Base-by-base conservation (phyloP, 768 basidiomycete species). In the Phallus indusiatus region DNA sequence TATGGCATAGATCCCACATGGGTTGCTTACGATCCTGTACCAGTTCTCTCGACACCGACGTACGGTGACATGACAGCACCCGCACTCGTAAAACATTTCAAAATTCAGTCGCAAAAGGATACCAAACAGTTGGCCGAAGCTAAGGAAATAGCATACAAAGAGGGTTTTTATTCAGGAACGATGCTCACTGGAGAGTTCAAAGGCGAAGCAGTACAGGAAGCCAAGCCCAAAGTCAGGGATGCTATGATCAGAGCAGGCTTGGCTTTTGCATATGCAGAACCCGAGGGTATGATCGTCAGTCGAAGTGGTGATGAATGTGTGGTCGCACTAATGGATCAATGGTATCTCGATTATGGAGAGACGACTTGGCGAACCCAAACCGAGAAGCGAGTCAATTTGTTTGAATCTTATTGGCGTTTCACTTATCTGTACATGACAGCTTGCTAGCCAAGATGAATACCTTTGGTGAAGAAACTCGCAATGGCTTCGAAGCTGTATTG, bases 311-410 rank as follows among this genome's bases (percentile, higher is more conserved):
- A 99, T 67, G 95, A 97, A 73, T 99, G 96, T 75, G 90, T 97
- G 18, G 93, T 99, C 60, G 94, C 95, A 2, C 75, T 99, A 64
- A 94, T 94, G 83, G 96, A 99, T 70, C 96, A 99, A 72, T 99
- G 95, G 94, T 99, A 98, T 72, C 74, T 98, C 71, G 93, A 98
- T 72, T 99, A 97, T 66, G 96, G 95, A 65, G 93, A 97, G 75
- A 71, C 82, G 0, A 69, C 70, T n/a, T 99, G 96, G 96, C 89
- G 86, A 70, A 81, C 79, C 16, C 81, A 90, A 67, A 83, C 91
- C 5, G 88, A 93, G 70, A 84, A 78, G 92, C 91, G 67, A 55
- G 84, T 78, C 28, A 28, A 1, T 3, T 22, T 55, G 37, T 42
- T 46, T 18, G 48, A 42, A 46, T 58, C 20, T 54, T 14, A 42